A percentile compares a stretch with the other conserved stretches of the same genome.
These are phyloP conservation scores for Gaeumannomyces tritici DNA, from an alignment of 2,329 filamentous ascomycete species.

Conservation along the genomic window DNA sequence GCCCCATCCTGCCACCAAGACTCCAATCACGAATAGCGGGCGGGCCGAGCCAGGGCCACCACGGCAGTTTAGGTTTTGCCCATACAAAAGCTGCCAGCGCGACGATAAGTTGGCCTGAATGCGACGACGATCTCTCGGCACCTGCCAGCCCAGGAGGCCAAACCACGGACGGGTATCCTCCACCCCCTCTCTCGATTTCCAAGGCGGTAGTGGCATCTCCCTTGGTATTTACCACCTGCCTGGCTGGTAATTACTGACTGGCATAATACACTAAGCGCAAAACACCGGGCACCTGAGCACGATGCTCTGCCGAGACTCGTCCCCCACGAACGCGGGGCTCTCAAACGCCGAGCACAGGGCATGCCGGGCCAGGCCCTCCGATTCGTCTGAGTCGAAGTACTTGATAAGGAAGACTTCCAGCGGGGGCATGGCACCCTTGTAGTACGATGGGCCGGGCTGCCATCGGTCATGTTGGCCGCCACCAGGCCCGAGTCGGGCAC, in stretches of 20 bases:
- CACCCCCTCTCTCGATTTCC: neutral
- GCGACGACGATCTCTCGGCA: neutral
- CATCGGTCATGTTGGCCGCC: conserved; percentile 22
- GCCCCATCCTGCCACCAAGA: neutral
- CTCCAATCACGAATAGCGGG: neutral
- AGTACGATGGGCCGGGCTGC: conserved; percentile 31
- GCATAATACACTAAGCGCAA: conserved; percentile 13
- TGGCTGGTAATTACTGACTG: neutral
- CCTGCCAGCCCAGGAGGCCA: neutral
- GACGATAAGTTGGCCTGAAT: neutral
- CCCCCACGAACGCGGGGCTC: conserved; percentile 26
- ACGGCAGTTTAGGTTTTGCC: neutral
- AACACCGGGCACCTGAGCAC: conserved; percentile 45
- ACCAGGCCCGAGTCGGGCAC: conserved; percentile 29
- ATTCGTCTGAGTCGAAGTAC: conserved; percentile 34
- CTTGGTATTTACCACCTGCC: too few species aligned
- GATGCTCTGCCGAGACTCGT: conserved; percentile 39
- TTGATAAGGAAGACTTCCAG: conserved; percentile 47
- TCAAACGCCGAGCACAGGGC: conserved; percentile 45
- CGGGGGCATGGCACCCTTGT: conserved; percentile 36
- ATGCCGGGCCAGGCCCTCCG: conserved; percentile 31
- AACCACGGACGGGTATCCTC: neutral
- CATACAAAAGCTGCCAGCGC: neutral
- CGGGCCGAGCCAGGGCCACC: neutral
- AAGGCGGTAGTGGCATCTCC: neutral